A percentile compares a stretch with the other conserved stretches of the same genome.
Conservation (phyloP, 805 yeast genomes). For the Monosporozyma unispora region DNA sequence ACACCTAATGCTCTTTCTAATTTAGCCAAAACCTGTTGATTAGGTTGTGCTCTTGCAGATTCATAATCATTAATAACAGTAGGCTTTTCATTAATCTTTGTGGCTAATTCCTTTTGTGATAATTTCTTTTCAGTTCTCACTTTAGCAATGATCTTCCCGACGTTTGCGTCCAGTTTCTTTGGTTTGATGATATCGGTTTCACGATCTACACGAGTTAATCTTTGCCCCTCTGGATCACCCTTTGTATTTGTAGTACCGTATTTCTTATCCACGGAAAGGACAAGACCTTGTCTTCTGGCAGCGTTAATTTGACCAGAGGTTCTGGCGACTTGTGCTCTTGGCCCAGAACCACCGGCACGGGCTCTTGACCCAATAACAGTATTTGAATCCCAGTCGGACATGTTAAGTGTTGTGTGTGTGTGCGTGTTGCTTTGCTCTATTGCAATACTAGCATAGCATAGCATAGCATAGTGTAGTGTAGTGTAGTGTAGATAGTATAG, state of each 20-base stretch:
- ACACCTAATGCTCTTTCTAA: slow-evolving; percentile 91
- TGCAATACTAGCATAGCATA: background rate
- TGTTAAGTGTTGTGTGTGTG: slow-evolving; percentile 9
- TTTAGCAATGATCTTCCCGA: slow-evolving; percentile 78
- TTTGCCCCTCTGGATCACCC: slow-evolving; percentile 84
- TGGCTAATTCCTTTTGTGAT: slow-evolving; percentile 95
- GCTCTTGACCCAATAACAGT: slow-evolving; percentile 86
- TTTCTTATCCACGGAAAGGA: slow-evolving; percentile 88
- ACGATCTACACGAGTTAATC: slow-evolving; percentile 87
- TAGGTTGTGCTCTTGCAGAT: slow-evolving; percentile 92
- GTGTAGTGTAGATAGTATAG: no score
- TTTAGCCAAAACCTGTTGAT: slow-evolving; percentile 88
- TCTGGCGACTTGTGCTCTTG: slow-evolving; percentile 76
- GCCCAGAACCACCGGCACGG: slow-evolving; percentile 81
- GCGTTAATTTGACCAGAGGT: slow-evolving; percentile 74
- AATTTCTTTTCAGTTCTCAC: slow-evolving; percentile 82
- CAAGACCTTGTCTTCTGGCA: slow-evolving; percentile 87
- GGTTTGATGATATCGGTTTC: slow-evolving; percentile 90
- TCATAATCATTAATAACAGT: slow-evolving; percentile 92
- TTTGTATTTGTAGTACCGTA: slow-evolving; percentile 58
- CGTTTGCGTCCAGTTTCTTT: slow-evolving; percentile 72
- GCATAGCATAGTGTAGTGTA: background rate
- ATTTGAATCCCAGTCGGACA: slow-evolving; percentile 86
- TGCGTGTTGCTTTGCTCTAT: background rate
- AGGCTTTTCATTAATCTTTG: slow-evolving; percentile 92